phyloP scores from a whole-genome alignment of 192 early-diverging fungal genomes.

The Entomortierella chlamydospora region DNA sequence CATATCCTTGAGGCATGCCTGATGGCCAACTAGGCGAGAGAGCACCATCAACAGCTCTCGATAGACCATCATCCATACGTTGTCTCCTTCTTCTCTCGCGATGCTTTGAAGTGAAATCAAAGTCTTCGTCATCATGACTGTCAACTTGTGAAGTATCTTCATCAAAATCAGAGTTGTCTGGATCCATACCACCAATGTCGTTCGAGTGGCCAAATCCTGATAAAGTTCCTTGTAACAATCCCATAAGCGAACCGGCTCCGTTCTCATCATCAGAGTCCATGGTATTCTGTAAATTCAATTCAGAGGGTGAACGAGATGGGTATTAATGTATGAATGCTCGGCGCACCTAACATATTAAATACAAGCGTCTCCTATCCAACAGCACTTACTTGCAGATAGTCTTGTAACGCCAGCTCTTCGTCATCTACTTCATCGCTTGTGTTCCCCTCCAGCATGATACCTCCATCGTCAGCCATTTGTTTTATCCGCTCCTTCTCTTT shows the following conservation, averaged over 20 bases:
- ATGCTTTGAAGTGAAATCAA: conserved; percentile 15
- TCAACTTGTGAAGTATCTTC: conserved; percentile 15
- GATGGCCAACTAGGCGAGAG: conserved; percentile 2
- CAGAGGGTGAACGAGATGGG: no score
- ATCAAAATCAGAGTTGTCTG: conserved; percentile 31
- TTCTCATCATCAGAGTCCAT: conserved; percentile 23
- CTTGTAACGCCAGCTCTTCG: conserved; percentile 17
- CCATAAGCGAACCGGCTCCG: conserved; percentile 7
- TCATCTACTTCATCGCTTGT: conserved; percentile 26
- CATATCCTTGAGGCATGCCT: conserved; percentile 12
- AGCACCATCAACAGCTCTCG: conserved; percentile 1
- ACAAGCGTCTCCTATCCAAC: not conserved
- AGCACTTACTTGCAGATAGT: conserved; percentile 24
- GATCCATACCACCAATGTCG: conserved; percentile 28
- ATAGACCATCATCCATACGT: not conserved
- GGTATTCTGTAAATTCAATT: conserved; percentile 16
- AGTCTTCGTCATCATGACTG: conserved; percentile 23
- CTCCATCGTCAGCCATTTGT: not conserved
- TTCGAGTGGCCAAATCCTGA: conserved; percentile 24
- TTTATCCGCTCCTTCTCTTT: not conserved
- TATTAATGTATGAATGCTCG: no score
- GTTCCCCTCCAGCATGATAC: conserved; percentile 14
- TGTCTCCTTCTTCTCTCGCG: not conserved
- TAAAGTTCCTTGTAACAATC: not conserved
- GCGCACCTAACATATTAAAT: no score